Evolutionary conservation across 306 rosid genomes (phyloP), one percentile per base, ranked within the genome.

Genomic region (Argentina anserina): DNA sequence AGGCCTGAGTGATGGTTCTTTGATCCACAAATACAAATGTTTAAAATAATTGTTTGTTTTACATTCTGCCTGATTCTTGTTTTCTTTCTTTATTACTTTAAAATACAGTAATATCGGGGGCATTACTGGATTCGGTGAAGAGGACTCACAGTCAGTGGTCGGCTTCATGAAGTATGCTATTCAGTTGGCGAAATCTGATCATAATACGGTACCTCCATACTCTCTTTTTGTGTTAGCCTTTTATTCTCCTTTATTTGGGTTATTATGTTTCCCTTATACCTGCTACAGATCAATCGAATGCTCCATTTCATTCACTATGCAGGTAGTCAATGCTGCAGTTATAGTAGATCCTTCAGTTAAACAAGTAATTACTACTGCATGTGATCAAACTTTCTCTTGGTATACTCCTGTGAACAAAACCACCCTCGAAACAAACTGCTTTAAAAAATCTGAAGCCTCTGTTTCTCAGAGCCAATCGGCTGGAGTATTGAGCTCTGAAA

Each of bases 261-360:
- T 63, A 8, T 62, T 63, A 31, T 29, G 23, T 31, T 60, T 60
- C 41, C 12, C 23, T 9, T 63, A 20, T 20, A 21, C 46, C 46
- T 33, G n/a, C n/a, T n/a, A n/a, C n/a, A n/a, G n/a, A n/a, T n/a
- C n/a, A n/a, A n/a, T n/a, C n/a, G n/a, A n/a, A 67, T 46, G 23
- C 37, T 33, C 21, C 6, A 18, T 20, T 67, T 31, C 28, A 55
- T 60, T 41, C 59, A 60, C 5, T 64, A 9, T 78, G 64, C 81
- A 94, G 97, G 86, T 85, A 50, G 90, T 86, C 78, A 94, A 91
- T 82, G 94, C 97, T 41, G 97, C 98, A 31, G 88, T 91, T 75
- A 88, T 94, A 72, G 92, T 94, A 77, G 98, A 94, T 83, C 98
- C 98, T 71, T 91, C 85, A 17, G 75, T 58, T 81, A 85, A 83